Conservation (phyloP, 306 rosid genomes). For the Vigna hirtella region DNA sequence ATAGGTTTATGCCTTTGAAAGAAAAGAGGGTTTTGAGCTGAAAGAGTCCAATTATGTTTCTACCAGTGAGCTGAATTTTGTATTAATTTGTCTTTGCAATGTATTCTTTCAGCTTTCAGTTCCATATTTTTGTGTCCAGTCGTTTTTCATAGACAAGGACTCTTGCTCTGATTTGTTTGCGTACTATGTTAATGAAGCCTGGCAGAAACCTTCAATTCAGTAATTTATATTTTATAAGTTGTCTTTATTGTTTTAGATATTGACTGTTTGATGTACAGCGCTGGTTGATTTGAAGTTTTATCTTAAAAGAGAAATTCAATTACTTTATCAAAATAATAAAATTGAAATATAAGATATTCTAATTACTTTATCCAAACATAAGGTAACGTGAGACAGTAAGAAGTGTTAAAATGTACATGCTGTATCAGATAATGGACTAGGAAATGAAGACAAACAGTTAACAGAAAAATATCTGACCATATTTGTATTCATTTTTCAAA, state of each 20-base stretch:
- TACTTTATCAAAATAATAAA: no score
- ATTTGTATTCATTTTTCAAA: neutral
- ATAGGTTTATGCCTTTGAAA: neutral
- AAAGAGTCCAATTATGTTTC: neutral
- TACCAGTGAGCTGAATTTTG: neutral
- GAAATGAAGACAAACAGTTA: neutral
- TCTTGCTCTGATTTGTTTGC: neutral
- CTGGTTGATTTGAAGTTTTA: neutral
- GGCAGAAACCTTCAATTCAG: neutral
- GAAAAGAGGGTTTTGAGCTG: neutral
- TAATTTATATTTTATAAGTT: neutral
- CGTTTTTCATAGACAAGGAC: neutral
- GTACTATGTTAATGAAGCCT: neutral
- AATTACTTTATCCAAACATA: no score
- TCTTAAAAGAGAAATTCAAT: no score
- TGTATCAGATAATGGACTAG: no score
- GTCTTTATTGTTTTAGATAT: neutral
- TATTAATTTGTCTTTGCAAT: conserved; percentile 17
- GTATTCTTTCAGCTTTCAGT: conserved; percentile 11
- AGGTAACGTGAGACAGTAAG: no score
- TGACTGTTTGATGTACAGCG: neutral
- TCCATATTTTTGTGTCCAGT: neutral
- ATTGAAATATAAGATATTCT: no score
- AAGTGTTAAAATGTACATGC: no score
- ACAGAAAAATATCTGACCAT: neutral